phyloP scores from a whole-genome alignment of 768 basidiomycete genomes.

The Boletus rubropictus region DNA sequence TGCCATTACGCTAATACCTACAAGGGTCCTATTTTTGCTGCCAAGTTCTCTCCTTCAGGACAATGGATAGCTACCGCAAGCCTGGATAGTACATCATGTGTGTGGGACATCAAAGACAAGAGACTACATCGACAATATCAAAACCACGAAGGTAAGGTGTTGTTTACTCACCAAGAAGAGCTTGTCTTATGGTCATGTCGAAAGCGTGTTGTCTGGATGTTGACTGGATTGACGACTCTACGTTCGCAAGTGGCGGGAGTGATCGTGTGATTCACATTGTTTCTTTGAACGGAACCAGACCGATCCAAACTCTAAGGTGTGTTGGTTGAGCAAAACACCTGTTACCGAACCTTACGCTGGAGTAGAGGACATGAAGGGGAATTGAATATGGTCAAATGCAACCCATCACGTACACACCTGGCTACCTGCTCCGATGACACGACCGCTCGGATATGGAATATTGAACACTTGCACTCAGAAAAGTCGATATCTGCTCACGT shows the following conservation, averaged over 20 bases:
- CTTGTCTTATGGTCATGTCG: constrained; percentile 10
- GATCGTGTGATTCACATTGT: constrained; percentile 60
- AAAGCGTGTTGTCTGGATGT: constrained; percentile 76
- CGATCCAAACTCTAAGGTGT: constrained; percentile 59
- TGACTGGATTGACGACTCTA: constrained; percentile 69
- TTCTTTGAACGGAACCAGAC: constrained; percentile 45
- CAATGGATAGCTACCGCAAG: constrained; percentile 72
- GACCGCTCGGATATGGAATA: constrained; percentile 72
- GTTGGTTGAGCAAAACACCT: constrained; percentile 22
- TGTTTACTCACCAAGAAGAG: neutral
- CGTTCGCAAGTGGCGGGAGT: constrained; percentile 70
- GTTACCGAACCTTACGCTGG: constrained; percentile 4
- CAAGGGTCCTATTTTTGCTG: constrained; percentile 77
- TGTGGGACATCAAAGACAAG: constrained; percentile 71
- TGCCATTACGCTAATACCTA: constrained; percentile 18
- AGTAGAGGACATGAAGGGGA: constrained; percentile 68
- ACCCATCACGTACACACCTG: constrained; percentile 56
- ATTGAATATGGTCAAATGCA: constrained; percentile 73
- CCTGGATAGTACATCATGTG: constrained; percentile 67
- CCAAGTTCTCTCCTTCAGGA: constrained; percentile 69
- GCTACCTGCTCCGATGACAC: constrained; percentile 81
- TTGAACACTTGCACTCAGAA: constrained; percentile 40
- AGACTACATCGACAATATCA: constrained; percentile 57
- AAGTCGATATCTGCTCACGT: constrained; percentile 20
- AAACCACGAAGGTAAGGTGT: constrained; percentile 53